Base-by-base conservation (phyloP, 176 grass and related monocot genomes). In the Puccinellia tenuiflora region DNA sequence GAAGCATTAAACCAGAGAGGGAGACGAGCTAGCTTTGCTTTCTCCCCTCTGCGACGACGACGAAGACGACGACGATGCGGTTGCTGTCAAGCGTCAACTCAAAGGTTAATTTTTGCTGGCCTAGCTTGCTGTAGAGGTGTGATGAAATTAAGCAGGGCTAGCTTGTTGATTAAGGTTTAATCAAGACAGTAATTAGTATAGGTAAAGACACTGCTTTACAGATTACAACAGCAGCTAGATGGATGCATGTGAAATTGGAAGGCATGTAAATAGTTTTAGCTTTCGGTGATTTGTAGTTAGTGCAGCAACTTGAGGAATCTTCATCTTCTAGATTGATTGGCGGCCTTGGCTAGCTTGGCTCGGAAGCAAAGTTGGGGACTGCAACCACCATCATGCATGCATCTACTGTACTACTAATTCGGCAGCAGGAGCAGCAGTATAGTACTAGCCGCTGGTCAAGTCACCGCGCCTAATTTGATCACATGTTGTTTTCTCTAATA, bases 341-440 rank as follows among this genome's bases (percentile, higher is more conserved):
- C 79, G 10, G 11, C 11, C 66, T 78, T 82, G 75, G 33, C 22
- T 45, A 33, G 80, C 80, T 87, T 90, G 84, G 38, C 31, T 86
- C 24, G 38, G 75, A 86, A 90, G 88, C 84, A 83, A 86, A 79
- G 88, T 86, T 16, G 21, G 46, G 64, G 46, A 78, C 28, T 52
- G 73, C 73, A 66, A 52, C 67, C 61, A 28, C 47, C 68, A 75
- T 30, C 59, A 73, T 47, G 39, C 68, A 72, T 72, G 68, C 68
- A 72, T 47, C 40, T 17, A 72, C 68, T 45, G 22, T 69, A 24
- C 11, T 18, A n/a, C n/a, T n/a, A n/a, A n/a, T n/a, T n/a, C n/a
- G n/a, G n/a, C n/a, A n/a, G n/a, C n/a, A n/a, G n/a, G n/a, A n/a
- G n/a, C n/a, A n/a, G n/a, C n/a, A 5, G 13, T 25, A 17, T 31